These are phyloP conservation scores for Phaeoacremonium minimum DNA, from an alignment of 2,329 filamentous ascomycete species.

Conservation along the genomic window DNA sequence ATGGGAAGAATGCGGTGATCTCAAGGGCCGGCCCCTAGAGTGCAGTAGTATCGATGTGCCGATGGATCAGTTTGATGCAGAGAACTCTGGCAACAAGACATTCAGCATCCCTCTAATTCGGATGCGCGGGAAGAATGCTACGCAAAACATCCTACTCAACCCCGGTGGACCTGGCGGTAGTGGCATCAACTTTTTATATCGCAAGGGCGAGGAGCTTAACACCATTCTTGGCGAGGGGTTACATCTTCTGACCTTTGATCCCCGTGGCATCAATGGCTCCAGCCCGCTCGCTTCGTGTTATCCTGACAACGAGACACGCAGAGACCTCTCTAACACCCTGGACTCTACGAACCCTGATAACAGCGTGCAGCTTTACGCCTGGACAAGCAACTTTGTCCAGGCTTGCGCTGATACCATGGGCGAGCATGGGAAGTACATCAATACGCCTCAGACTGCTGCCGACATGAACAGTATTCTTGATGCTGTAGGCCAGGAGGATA, in stretches of 20 bases:
- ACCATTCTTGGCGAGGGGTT: conserved; percentile 35
- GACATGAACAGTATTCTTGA: conserved; percentile 47
- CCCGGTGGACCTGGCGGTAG: conserved; percentile 43
- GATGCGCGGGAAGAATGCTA: conserved; percentile 35
- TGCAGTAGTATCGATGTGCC: conserved; percentile 39
- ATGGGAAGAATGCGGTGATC: conserved; percentile 33
- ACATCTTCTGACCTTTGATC: conserved; percentile 42
- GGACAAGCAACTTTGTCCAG: conserved; percentile 32
- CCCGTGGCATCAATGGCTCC: conserved; percentile 37
- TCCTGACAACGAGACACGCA: conserved; percentile 25
- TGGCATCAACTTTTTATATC: conserved; percentile 30
- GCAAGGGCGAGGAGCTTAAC: conserved; percentile 27
- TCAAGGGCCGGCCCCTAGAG: conserved; percentile 30
- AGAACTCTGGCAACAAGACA: conserved; percentile 25
- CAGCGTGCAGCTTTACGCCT: conserved; percentile 32
- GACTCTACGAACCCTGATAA: conserved; percentile 22
- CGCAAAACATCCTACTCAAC: conserved; percentile 38
- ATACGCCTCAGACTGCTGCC: conserved; percentile 44
- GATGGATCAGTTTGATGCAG: conserved; percentile 37
- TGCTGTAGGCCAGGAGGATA: conserved; percentile 29
- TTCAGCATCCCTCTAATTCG: conserved; percentile 40
- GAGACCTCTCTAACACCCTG: conserved; percentile 15
- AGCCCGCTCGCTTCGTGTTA: conserved; percentile 32
- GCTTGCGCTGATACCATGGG: conserved; percentile 39
- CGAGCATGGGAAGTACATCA: conserved; percentile 37